Evolutionary conservation across 2,329 filamentous ascomycete genomes (phyloP), one percentile per base, ranked within the genome.

Genomic region (Colletotrichum sp.): DNA sequence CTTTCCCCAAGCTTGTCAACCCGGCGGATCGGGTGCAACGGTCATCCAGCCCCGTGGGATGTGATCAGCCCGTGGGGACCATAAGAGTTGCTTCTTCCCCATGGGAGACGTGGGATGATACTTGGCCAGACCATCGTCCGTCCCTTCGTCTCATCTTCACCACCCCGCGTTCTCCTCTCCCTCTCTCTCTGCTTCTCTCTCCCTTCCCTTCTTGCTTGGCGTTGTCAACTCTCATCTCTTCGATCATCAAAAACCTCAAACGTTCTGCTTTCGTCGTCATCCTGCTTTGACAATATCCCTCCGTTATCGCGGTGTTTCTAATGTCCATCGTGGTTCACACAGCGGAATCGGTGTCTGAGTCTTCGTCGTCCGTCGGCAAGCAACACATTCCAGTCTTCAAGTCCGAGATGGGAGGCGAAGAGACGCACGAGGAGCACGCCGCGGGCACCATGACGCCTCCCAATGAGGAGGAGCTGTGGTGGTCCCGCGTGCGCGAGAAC

Each of bases 401-500:
- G 69, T 69, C 80, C 77, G 82, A 84, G 74, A 84, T 84, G 84
- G 81, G 77, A 74, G 60, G 67, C 66, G 65, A 69, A 39, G 77
- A 77, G n/a, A 70, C 72, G n/a, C 77, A 77, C 72, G 75, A 77
- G 44, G 77, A 78, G 75, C 75, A 78, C 63, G 77, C 77, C 48
- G 44, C 59, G n/a, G 66, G 69, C 65, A 69, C 34, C 70, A 64
- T 78, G 62, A 55, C 71, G n/a, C 75, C 77, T 68, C 32, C 79
- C 74, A 55, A 69, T 2, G 79, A 81, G 63, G 79, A 83, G 65
- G 72, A 81, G 71, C 81, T 81, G 18, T 75, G 75, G 22, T 94
- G 92, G 93, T 88, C 85, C 64, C 86, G 85, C 52, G 83, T 92
- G 32, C 87, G 92, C 59, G 83, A 86, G 24, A 79, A 83, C 32